Evolutionary conservation across 1,139 yeast genomes (phyloP).

Genomic region (Schizosaccharomyces versatilis): DNA sequence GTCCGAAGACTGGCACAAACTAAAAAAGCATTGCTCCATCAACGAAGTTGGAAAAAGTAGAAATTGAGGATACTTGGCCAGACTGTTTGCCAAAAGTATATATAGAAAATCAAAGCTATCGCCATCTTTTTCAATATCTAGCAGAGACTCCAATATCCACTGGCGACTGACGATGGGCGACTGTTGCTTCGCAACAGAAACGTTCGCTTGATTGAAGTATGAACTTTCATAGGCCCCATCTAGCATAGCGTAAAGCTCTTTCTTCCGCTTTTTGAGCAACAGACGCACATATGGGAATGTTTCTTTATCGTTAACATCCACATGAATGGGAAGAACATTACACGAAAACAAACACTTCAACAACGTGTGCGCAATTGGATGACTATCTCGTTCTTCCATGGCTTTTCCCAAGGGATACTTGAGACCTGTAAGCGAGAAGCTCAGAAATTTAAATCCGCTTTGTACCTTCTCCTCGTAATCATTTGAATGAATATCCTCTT

Average conservation of each 20-base stretch:
- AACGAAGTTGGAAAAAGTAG: too few relatives aligned
- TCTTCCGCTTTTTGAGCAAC: background rate
- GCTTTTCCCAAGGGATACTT: background rate
- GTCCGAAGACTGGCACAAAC: too few relatives aligned
- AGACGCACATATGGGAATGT: background rate
- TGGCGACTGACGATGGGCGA: background rate
- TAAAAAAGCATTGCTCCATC: too few relatives aligned
- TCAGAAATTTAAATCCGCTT: background rate
- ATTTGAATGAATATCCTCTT: background rate
- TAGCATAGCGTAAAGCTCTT: background rate
- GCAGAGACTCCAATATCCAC: background rate
- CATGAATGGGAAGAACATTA: background rate
- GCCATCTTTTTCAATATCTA: too few relatives aligned
- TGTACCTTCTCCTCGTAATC: background rate
- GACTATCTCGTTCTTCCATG: background rate
- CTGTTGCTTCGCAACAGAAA: background rate
- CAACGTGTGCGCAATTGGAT: background rate
- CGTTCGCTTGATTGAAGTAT: background rate
- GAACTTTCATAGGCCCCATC: background rate
- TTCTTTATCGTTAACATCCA: background rate
- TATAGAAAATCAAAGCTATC: background rate
- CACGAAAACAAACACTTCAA: background rate
- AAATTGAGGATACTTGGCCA: too few relatives aligned
- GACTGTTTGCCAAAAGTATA: background rate
- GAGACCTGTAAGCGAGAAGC: background rate